A percentile compares a stretch with the other conserved stretches of the same genome.
Evolutionary conservation across 177 flowering plant genomes (phyloP).

Genomic region (Vitis hybrid): DNA sequence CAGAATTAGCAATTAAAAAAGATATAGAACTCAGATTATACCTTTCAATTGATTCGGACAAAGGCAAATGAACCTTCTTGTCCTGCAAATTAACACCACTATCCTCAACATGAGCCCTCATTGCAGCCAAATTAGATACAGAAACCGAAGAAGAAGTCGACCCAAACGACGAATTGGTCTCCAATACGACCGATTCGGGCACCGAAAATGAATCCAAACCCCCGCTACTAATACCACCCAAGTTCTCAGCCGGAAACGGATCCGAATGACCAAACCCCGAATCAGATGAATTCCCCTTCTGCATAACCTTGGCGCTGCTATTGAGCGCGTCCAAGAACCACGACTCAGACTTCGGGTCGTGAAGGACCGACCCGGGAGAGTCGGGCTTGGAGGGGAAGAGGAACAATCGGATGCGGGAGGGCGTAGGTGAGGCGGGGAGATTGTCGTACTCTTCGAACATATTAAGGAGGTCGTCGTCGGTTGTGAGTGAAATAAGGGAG

Average conservation of each 20-base stretch:
- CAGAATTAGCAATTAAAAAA: background rate
- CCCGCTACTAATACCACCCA: conserved; percentile 2
- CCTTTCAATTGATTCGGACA: conserved; percentile 31
- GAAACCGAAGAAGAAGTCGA: conserved; percentile 51
- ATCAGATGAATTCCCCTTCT: conserved; percentile 7
- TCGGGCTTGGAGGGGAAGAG: conserved; percentile 25
- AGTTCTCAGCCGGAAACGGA: conserved; percentile 11
- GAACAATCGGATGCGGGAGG: conserved; percentile 48
- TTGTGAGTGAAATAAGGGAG: conserved; percentile 45
- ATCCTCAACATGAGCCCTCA: conserved; percentile 27
- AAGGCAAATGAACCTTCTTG: conserved; percentile 17
- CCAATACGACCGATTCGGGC: conserved; percentile 42
- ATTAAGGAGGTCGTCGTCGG: conserved; percentile 50
- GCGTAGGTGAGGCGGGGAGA: conserved; percentile 12
- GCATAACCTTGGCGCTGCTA: conserved; percentile 28
- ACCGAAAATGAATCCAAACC: conserved; percentile 2
- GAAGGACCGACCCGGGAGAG: conserved; percentile 6
- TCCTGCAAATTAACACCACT: conserved; percentile 18
- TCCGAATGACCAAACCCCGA: conserved; percentile 6
- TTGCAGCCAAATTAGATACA: conserved; percentile 34
- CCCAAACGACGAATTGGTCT: conserved; percentile 56
- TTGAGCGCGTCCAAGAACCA: conserved; percentile 56
- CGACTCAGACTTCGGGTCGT: conserved; percentile 43
- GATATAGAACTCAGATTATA: background rate
- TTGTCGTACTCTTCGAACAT: conserved; percentile 49